phyloP scores from a whole-genome alignment of 768 basidiomycete species.

The Amanita pseudoporphyria region DNA sequence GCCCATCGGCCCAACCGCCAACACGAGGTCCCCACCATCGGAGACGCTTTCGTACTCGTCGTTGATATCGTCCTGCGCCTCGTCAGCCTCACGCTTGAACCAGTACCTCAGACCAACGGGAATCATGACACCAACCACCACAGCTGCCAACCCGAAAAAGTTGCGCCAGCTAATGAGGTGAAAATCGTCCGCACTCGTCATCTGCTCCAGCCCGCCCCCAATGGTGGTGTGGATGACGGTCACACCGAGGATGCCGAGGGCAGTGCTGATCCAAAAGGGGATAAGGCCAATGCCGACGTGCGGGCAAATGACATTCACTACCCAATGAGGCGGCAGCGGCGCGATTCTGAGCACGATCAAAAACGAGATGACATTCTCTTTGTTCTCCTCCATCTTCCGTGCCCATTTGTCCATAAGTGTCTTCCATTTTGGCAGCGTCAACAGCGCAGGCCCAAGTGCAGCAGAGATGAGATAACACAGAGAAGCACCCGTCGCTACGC shows the following conservation, averaged over 20 bases:
- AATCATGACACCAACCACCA: conserved; percentile 87
- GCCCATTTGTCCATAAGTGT: conserved; percentile 76
- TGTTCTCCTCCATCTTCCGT: conserved; percentile 66
- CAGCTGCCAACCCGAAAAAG: conserved; percentile 74
- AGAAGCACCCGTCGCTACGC: conserved; percentile 84
- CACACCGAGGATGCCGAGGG: conserved; percentile 84
- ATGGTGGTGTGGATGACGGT: conserved; percentile 94
- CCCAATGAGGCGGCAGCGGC: conserved; percentile 94
- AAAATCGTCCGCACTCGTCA: conserved; percentile 92
- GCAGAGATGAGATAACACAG: conserved; percentile 91
- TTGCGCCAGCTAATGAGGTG: conserved; percentile 90
- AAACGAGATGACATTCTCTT: conserved; percentile 82
- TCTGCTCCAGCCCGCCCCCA: conserved; percentile 85
- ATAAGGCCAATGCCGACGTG: conserved; percentile 82
- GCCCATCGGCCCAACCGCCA: conserved; percentile 1
- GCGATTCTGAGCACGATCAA: conserved; percentile 92
- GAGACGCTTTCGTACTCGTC: too few species aligned
- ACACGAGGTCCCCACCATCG: too few species aligned
- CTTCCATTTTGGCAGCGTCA: conserved; percentile 81
- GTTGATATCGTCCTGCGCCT: conserved; percentile 11
- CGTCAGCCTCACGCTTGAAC: conserved; percentile 51
- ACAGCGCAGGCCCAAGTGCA: conserved; percentile 85
- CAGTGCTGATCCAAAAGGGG: conserved; percentile 86
- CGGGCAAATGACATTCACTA: conserved; percentile 86
- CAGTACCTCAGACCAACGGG: conserved; percentile 84